phyloP scores from a whole-genome alignment of 805 yeast species.

The Dipodascus albidus region DNA sequence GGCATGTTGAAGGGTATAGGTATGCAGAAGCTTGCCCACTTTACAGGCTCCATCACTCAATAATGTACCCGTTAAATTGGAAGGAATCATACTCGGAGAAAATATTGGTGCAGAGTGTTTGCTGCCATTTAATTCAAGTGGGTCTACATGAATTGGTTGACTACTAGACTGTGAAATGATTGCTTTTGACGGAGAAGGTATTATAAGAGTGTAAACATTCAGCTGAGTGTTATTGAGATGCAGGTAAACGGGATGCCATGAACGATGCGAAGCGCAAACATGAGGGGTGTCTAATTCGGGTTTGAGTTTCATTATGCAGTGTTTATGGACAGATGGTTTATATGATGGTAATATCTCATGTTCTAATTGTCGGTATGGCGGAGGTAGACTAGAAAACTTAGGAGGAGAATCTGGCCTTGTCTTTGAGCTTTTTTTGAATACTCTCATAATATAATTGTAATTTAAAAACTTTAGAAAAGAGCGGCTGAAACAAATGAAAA shows the following conservation, averaged over 20 bases:
- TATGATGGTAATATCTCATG: slow-evolving; percentile 49
- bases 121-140: background rate
- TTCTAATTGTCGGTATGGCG: slow-evolving; percentile 14
- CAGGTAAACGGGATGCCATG: slow-evolving; percentile 59
- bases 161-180: background rate
- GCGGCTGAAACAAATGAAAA: no score
- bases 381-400: background rate
- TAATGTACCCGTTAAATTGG: slow-evolving; percentile 2
- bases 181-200: background rate
- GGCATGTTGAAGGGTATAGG: slow-evolving; percentile 77
- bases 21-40: slow-evolving; percentile 26
- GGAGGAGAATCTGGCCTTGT: background rate
- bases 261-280: slow-evolving; percentile 51
- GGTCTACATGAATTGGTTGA: background rate
- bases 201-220: slow-evolving; percentile 39
- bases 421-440: background rate
- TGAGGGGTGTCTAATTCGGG: slow-evolving; percentile 71
- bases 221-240: slow-evolving; percentile 83
- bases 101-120: background rate
- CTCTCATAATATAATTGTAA: no score
- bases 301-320: slow-evolving; percentile 51
- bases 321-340: slow-evolving; percentile 50
- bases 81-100: slow-evolving; percentile 3
- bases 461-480: no score
- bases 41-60: slow-evolving; percentile 8